phyloP scores from a whole-genome alignment of 1,139 yeast genomes.

The Zygoascus meyerae region DNA sequence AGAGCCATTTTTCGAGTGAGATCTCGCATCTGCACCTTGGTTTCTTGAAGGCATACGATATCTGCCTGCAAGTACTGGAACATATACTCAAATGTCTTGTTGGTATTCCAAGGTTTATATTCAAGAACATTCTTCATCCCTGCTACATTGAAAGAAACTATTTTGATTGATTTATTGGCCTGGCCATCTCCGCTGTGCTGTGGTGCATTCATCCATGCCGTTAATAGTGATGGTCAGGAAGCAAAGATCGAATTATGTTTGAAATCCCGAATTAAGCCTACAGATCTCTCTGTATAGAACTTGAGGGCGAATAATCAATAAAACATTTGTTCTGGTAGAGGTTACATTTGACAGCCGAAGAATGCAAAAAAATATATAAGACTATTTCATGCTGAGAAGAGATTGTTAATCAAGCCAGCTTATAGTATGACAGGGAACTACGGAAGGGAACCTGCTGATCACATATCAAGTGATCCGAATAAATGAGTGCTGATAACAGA shows the following conservation, averaged over 20 bases:
- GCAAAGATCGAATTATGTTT: too few relatives aligned
- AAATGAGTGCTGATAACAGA: background rate
- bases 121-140: conserved; percentile 75
- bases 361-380: too few relatives aligned
- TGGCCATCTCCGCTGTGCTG: background rate
- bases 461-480: too few relatives aligned
- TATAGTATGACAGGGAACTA: too few relatives aligned
- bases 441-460: too few relatives aligned
- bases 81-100: conserved; percentile 44
- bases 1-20: conserved; percentile 49
- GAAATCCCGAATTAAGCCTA: too few relatives aligned
- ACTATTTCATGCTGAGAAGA: too few relatives aligned
- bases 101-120: conserved; percentile 74
- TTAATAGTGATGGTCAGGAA: background rate
- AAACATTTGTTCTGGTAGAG: too few relatives aligned
- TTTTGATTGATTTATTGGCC: conserved; percentile 30
- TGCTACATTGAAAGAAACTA: conserved; percentile 76
- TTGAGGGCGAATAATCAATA: too few relatives aligned
- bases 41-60: conserved; percentile 76
- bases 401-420: too few relatives aligned
- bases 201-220: conserved; percentile 1
- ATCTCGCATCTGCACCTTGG: conserved; percentile 56
- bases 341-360: too few relatives aligned
- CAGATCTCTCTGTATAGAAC: too few relatives aligned
- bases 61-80: conserved; percentile 63